These are phyloP conservation scores for Boletus pseudo-olivaceus DNA, from an alignment of 768 basidiomycete genomes.

Conservation along the genomic window DNA sequence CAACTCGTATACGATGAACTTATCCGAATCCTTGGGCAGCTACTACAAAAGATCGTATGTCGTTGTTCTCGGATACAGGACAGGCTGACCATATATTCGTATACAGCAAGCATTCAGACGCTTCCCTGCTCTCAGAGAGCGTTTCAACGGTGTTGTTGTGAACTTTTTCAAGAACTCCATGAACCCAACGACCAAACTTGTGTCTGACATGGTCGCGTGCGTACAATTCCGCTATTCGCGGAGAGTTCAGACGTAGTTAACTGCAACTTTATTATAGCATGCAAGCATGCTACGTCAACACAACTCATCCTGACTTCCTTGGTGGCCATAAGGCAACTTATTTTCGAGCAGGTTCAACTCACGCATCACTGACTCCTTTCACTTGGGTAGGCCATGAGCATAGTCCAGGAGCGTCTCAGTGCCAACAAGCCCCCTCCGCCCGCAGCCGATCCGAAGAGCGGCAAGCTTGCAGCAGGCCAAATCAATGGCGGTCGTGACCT, in stretches of 20 bases:
- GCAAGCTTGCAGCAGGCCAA: constrained; percentile 55
- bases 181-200: constrained; percentile 93
- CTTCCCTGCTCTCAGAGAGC: constrained; percentile 93
- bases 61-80: neutral
- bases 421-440: constrained; percentile 69
- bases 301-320: constrained; percentile 98
- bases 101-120: constrained; percentile 90
- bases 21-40: constrained; percentile 90
- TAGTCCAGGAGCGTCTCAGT: constrained; percentile 79
- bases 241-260: neutral
- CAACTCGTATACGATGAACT: constrained; percentile 96
- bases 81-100: neutral
- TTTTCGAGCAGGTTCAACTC: neutral
- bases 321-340: constrained; percentile 78
- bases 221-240: constrained; percentile 29
- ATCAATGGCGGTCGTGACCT: constrained; percentile 94
- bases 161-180: constrained; percentile 95
- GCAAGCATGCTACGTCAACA: constrained; percentile 99
- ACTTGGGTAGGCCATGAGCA: constrained; percentile 68
- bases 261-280: constrained; percentile 48
- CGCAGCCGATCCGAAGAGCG: constrained; percentile 61
- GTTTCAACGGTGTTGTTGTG: constrained; percentile 94
- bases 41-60: constrained; percentile 85
- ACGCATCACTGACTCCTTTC: neutral
- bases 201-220: constrained; percentile 86